Conservation (phyloP, 2,329 filamentous ascomycete species). For the Arthroderma sp. region DNA sequence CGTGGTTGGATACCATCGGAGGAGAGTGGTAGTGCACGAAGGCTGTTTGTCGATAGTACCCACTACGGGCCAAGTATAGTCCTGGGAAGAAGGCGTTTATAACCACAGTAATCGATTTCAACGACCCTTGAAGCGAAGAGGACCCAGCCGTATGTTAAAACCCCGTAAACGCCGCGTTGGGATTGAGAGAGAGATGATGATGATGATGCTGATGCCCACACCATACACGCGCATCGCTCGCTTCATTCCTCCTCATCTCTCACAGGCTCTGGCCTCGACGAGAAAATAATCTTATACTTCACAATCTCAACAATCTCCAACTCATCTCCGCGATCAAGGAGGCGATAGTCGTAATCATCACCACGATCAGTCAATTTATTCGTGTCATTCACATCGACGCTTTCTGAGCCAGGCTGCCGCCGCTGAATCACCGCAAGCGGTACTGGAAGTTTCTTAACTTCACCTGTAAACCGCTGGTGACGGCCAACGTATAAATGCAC, state of each 20-base stretch:
- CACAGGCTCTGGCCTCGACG: constrained; percentile 72
- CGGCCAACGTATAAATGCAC: constrained; percentile 80
- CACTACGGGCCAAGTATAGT: too few species aligned
- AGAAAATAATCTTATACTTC: constrained; percentile 76
- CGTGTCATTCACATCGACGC: background rate
- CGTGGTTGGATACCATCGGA: too few species aligned
- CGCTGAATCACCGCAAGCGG: constrained; percentile 66
- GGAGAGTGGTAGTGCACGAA: too few species aligned
- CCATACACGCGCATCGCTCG: too few species aligned
- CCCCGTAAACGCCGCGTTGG: too few species aligned
- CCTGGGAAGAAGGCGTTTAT: too few species aligned
- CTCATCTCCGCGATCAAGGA: constrained; percentile 22
- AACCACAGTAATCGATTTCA: too few species aligned
- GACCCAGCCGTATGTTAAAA: too few species aligned
- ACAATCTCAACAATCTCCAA: constrained; percentile 81
- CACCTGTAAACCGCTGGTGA: constrained; percentile 77
- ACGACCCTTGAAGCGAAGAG: too few species aligned
- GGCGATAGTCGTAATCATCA: constrained; percentile 20
- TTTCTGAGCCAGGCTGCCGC: constrained; percentile 20
- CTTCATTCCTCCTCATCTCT: constrained; percentile 4
- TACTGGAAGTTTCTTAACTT: constrained; percentile 72
- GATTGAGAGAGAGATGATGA: too few species aligned
- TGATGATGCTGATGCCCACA: too few species aligned
- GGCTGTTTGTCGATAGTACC: too few species aligned
- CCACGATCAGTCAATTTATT: constrained; percentile 6